phyloP scores from a whole-genome alignment of 257 asterid species.

The Gentiana dahurica region DNA sequence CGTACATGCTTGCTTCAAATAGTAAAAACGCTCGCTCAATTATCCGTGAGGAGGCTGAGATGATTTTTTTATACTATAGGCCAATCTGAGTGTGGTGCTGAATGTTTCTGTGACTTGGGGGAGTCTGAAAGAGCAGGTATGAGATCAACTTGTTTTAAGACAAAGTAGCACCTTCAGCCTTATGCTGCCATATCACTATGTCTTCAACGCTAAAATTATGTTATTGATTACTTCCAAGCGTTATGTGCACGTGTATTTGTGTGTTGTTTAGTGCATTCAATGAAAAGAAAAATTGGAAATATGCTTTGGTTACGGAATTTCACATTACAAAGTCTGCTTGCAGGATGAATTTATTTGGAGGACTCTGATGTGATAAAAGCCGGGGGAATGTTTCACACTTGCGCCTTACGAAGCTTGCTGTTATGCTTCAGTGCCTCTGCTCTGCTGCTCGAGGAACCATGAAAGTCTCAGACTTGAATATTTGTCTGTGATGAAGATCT shows the following conservation, averaged over 20 bases:
- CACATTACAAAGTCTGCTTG: neutral
- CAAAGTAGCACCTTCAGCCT: neutral
- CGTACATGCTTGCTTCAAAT: slow-evolving; percentile 26
- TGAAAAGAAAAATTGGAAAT: too few relatives aligned
- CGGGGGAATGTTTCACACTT: slow-evolving; percentile 50
- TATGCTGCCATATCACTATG: neutral
- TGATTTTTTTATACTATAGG: slow-evolving; percentile 35
- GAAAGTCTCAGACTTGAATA: slow-evolving; percentile 19
- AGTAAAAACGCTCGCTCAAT: slow-evolving; percentile 21
- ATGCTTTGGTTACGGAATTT: too few relatives aligned
- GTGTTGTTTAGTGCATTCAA: too few relatives aligned
- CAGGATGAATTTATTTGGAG: slow-evolving; percentile 44
- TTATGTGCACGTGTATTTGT: too few relatives aligned
- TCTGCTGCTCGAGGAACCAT: slow-evolving; percentile 13
- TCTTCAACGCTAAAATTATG: neutral
- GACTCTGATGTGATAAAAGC: slow-evolving; percentile 28
- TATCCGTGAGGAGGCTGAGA: slow-evolving; percentile 57
- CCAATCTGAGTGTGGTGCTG: slow-evolving; percentile 43
- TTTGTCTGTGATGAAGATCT: slow-evolving; percentile 25
- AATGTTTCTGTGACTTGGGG: slow-evolving; percentile 46
- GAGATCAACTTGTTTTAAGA: neutral
- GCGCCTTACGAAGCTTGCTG: slow-evolving; percentile 51
- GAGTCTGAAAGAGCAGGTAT: slow-evolving; percentile 55
- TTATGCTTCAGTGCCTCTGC: slow-evolving; percentile 16
- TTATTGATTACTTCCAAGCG: too few relatives aligned